Percentiles rank a stretch among this genome's conserved stretches.
Evolutionary conservation across 768 basidiomycete species (phyloP).

Genomic region (Tylopilus vinaceipallidus): DNA sequence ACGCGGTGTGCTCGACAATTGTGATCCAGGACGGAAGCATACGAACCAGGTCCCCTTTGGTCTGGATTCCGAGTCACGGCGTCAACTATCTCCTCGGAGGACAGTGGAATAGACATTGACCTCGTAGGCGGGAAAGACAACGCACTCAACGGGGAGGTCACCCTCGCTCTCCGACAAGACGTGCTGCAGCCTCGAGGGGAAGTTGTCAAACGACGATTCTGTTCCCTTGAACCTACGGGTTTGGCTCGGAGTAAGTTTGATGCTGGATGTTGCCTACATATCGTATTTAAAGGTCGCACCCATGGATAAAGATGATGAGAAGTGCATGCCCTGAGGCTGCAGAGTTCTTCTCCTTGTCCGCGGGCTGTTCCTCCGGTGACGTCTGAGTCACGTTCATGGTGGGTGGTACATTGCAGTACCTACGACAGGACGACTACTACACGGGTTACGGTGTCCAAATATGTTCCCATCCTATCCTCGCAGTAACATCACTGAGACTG

Average conservation of each 20-base stretch:
- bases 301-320: slow-evolving; percentile 77
- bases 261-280: background rate
- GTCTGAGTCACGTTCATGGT: slow-evolving; percentile 14
- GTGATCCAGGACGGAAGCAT: background rate
- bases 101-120: slow-evolving; percentile 35
- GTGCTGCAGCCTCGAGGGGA: slow-evolving; percentile 79
- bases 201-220: slow-evolving; percentile 71
- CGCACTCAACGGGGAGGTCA: slow-evolving; percentile 59
- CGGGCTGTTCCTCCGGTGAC: slow-evolving; percentile 4
- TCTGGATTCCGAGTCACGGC: slow-evolving; percentile 45
- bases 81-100: slow-evolving; percentile 12
- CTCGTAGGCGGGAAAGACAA: slow-evolving; percentile 90
- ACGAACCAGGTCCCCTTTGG: slow-evolving; percentile 85
- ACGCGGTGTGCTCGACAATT: background rate
- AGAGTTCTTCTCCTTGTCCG: slow-evolving; percentile 5
- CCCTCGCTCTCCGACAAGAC: slow-evolving; percentile 64
- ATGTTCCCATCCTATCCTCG: background rate
- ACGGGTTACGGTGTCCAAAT: background rate
- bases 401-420: background rate
- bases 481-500: slow-evolving; percentile 26
- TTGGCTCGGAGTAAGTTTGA: slow-evolving; percentile 6
- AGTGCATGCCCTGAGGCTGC: slow-evolving; percentile 42
- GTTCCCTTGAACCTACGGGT: slow-evolving; percentile 50
- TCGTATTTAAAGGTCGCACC: slow-evolving; percentile 50
- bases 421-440: slow-evolving; percentile 12